phyloP scores from a whole-genome alignment of 768 basidiomycete species.

The Pulveroboletus sp. region DNA sequence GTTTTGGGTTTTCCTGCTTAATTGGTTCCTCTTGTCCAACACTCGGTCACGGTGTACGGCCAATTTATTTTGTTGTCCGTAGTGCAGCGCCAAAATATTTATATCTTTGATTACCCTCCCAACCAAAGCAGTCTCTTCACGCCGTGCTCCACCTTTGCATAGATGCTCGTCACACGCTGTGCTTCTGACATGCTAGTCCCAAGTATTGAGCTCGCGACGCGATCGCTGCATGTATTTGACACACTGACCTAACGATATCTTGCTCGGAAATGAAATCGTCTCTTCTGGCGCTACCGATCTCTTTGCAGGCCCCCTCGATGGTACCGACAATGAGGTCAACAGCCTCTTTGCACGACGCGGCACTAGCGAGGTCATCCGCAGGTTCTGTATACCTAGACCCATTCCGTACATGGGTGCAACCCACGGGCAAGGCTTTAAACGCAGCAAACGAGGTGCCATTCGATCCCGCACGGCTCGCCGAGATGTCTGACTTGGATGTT shows the following conservation, averaged over 20 bases:
- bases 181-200: conserved; percentile 69
- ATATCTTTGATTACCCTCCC: conserved; percentile 45
- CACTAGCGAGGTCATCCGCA: conserved; percentile 56
- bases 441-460: conserved; percentile 55
- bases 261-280: conserved; percentile 52
- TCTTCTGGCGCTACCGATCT: conserved; percentile 43
- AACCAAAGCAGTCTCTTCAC: conserved; percentile 89
- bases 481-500: conserved; percentile 28
- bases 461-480: conserved; percentile 31
- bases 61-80: conserved; percentile 9
- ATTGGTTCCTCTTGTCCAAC: conserved; percentile 2
- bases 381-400: conserved; percentile 47
- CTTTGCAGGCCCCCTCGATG: conserved; percentile 63
- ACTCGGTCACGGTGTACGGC: conserved; percentile 11
- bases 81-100: conserved; percentile 3
- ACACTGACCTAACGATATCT: conserved; percentile 74
- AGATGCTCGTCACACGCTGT: conserved; percentile 76
- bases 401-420: conserved; percentile 47
- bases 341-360: conserved; percentile 69
- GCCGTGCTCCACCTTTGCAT: conserved; percentile 91
- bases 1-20: not conserved
- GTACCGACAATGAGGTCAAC: conserved; percentile 70
- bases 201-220: not conserved
- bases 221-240: not conserved
- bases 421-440: conserved; percentile 77